Conservation (phyloP, 2,329 filamentous ascomycete genomes). For the Mycosphaerella sp. region DNA sequence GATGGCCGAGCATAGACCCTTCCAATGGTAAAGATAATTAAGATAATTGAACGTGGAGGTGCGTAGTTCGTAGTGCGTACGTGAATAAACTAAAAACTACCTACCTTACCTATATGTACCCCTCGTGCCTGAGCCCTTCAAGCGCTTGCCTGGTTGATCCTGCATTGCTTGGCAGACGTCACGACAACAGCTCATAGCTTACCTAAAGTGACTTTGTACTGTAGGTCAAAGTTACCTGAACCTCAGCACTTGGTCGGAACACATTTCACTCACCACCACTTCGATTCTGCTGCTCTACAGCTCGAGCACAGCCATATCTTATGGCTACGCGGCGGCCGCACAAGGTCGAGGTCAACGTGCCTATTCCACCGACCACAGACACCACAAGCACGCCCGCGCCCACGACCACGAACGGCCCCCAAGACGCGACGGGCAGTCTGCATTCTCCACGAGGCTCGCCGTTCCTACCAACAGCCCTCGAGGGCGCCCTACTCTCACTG, state of each 20-base stretch:
- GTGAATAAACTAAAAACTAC: too few relatives aligned
- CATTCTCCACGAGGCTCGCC: conserved; percentile 40
- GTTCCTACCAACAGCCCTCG: conserved; percentile 63
- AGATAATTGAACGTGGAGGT: background rate
- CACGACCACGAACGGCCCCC: background rate
- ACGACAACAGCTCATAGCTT: too few relatives aligned
- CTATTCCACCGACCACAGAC: conserved; percentile 1
- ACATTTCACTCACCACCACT: background rate
- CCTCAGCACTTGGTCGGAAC: too few relatives aligned
- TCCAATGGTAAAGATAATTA: conserved; percentile 4
- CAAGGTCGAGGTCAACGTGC: conserved; percentile 8
- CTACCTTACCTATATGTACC: too few relatives aligned
- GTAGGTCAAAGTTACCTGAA: too few relatives aligned
- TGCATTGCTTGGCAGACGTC: too few relatives aligned
- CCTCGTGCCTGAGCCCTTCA: too few relatives aligned
- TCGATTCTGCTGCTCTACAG: background rate
- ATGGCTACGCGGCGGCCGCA: conserved; percentile 9
- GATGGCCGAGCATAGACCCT: background rate
- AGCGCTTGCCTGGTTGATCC: too few relatives aligned
- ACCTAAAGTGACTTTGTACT: too few relatives aligned
- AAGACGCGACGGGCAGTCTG: conserved; percentile 8
- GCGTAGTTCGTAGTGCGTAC: too few relatives aligned
- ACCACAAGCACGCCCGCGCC: background rate
- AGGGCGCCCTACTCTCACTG: conserved; percentile 57
- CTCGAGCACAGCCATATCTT: background rate